These are phyloP conservation scores for Phaeosphaeriaceae sp. DNA, from an alignment of 2,329 filamentous ascomycete species.

Conservation along the genomic window DNA sequence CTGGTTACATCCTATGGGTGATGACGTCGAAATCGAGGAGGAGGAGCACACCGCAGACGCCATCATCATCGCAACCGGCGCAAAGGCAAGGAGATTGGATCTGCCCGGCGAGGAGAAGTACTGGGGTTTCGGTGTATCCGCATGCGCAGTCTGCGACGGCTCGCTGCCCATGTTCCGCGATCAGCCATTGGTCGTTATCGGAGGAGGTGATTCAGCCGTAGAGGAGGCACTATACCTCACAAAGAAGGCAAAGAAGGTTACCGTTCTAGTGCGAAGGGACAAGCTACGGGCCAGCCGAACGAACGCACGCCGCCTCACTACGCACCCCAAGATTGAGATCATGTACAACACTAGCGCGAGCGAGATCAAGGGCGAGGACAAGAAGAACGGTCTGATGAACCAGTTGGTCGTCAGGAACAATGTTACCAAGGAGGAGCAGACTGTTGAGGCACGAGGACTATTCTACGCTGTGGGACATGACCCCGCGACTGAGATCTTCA, in stretches of 20 bases:
- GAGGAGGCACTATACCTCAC: conserved; percentile 98
- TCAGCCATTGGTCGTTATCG: conserved; percentile 94
- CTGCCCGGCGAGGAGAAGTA: conserved; percentile 90
- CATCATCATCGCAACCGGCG: conserved; percentile 93
- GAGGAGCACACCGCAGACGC: conserved; percentile 85
- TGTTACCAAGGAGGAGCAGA: conserved; percentile 77
- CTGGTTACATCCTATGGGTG: conserved; percentile 78
- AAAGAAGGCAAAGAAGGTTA: conserved; percentile 96
- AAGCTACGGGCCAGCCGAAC: conserved; percentile 86
- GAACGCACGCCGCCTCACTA: conserved; percentile 85
- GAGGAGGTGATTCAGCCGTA: conserved; percentile 93
- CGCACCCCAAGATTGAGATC: conserved; percentile 89
- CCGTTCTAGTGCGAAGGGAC: conserved; percentile 88
- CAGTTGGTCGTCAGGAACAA: conserved; percentile 85
- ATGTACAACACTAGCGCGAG: conserved; percentile 82
- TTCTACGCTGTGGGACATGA: conserved; percentile 99
- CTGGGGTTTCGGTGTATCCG: conserved; percentile 97
- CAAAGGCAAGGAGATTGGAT: conserved; percentile 83
- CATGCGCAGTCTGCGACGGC: conserved; percentile 96
- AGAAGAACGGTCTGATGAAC: conserved; percentile 80
- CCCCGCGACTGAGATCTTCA: conserved; percentile 88
- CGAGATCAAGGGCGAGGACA: conserved; percentile 85
- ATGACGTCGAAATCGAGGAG: conserved; percentile 74
- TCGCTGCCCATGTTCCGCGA: conserved; percentile 97
- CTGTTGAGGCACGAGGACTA: conserved; percentile 87